These are phyloP conservation scores for Lathyrus sativus DNA, from an alignment of 306 rosid genomes.

Conservation along the genomic window DNA sequence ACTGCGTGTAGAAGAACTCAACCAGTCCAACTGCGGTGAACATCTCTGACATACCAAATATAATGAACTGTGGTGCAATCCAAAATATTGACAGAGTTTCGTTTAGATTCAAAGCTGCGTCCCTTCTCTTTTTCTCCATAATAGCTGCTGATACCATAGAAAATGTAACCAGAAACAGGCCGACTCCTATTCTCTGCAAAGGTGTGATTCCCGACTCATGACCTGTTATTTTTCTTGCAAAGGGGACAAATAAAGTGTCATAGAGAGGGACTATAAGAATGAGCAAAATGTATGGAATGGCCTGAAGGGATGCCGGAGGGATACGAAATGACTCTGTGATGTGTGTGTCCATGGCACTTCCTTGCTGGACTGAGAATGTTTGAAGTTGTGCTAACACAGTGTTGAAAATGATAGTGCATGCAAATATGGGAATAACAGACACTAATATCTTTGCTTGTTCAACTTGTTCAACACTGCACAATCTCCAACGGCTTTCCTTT, in stretches of 20 bases:
- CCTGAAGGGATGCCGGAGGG: conserved; percentile 94
- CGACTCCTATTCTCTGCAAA: conserved; percentile 71
- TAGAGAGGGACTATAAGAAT: conserved; percentile 77
- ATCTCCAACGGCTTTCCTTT: conserved; percentile 81
- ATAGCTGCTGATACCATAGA: conserved; percentile 93
- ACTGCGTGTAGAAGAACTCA: conserved; percentile 88
- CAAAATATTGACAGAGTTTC: conserved; percentile 76
- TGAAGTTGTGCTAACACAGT: conserved; percentile 96
- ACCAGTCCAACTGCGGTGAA: conserved; percentile 80
- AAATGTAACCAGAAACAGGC: conserved; percentile 81
- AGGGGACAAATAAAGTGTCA: conserved; percentile 79
- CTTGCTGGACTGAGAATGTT: conserved; percentile 97
- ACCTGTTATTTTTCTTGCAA: conserved; percentile 71
- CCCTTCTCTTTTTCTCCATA: conserved; percentile 78
- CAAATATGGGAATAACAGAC: conserved; percentile 81
- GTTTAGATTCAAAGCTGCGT: conserved; percentile 48
- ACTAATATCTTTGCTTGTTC: conserved; percentile 75
- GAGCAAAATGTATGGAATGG: conserved; percentile 90
- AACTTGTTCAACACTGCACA: conserved; percentile 73
- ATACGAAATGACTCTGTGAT: conserved; percentile 65
- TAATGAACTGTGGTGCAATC: conserved; percentile 94
- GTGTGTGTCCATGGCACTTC: conserved; percentile 74
- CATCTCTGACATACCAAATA: conserved; percentile 94
- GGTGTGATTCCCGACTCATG: conserved; percentile 89
- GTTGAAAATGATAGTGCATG: conserved; percentile 97